Percentiles rank a stretch among this genome's conserved stretches.
Conservation (phyloP, 2,329 filamentous ascomycete species). For the Aspergillus proliferans region DNA sequence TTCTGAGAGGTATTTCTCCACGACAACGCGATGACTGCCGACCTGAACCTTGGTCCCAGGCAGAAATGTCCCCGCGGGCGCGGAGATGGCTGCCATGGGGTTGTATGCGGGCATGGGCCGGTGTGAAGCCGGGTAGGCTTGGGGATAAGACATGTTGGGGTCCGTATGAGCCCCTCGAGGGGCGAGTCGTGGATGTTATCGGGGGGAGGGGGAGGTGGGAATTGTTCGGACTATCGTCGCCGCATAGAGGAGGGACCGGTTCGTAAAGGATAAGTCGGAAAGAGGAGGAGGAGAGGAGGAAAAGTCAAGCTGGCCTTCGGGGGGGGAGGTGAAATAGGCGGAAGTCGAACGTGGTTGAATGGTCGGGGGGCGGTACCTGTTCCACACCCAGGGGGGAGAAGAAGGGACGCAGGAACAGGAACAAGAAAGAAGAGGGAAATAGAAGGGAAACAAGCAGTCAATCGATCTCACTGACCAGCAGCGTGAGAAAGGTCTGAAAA, state of each 20-base stretch:
- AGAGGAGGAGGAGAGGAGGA: constrained; percentile 1
- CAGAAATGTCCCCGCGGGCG: constrained; percentile 76
- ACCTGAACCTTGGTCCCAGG: constrained; percentile 96
- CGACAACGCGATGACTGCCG: constrained; percentile 82
- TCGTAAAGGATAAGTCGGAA: constrained; percentile 1
- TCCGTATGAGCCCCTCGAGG: constrained; percentile 21
- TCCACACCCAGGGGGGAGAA: constrained; percentile 3
- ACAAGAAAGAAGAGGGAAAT: background rate
- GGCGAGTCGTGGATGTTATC: constrained; percentile 13
- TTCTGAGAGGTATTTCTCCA: constrained; percentile 96
- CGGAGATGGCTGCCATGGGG: constrained; percentile 29
- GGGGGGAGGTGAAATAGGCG: constrained; percentile 14
- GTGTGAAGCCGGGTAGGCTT: constrained; percentile 22
- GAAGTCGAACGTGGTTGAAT: constrained; percentile 9
- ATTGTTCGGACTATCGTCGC: constrained; percentile 13
- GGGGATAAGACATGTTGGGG: constrained; percentile 22
- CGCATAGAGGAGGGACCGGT: constrained; percentile 12
- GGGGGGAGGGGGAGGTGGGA: background rate
- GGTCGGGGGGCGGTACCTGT: constrained; percentile 13
- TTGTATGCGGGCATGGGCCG: constrained; percentile 28
- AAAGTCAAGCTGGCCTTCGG: background rate
- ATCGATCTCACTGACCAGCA: constrained; percentile 6
- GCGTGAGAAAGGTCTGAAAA: background rate
- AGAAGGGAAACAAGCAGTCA: constrained; percentile 2
- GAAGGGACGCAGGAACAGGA: background rate